Conservation (phyloP, 2,329 filamentous ascomycete genomes). For the Penicillium sp. region DNA sequence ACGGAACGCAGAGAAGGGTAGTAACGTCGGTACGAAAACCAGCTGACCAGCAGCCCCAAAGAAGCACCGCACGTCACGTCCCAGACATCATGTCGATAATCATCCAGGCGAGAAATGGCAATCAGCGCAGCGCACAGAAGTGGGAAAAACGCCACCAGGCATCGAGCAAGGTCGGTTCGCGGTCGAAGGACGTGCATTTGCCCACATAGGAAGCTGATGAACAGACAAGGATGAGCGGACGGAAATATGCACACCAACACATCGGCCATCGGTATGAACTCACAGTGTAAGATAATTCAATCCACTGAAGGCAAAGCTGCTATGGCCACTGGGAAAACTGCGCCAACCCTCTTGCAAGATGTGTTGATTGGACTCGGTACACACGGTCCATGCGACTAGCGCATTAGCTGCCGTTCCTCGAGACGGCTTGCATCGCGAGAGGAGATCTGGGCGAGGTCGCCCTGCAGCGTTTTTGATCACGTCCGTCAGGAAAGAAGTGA, state of each 20-base stretch:
- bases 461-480: slow-evolving; percentile 84
- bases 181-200: slow-evolving; percentile 57
- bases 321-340: slow-evolving; percentile 59
- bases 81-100: slow-evolving; percentile 60
- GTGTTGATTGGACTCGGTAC: slow-evolving; percentile 48
- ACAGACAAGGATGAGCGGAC: background rate
- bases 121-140: slow-evolving; percentile 54
- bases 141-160: slow-evolving; percentile 51
- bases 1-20: slow-evolving; percentile 49
- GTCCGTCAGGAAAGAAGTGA: slow-evolving; percentile 80
- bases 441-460: slow-evolving; percentile 75
- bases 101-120: slow-evolving; percentile 56
- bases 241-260: background rate
- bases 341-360: slow-evolving; percentile 60
- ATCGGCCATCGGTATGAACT: slow-evolving; percentile 8
- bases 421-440: slow-evolving; percentile 76
- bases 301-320: slow-evolving; percentile 56
- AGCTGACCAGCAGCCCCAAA: slow-evolving; percentile 51
- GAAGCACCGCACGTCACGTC: slow-evolving; percentile 54
- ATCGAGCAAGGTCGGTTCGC: slow-evolving; percentile 50
- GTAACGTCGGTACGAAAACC: slow-evolving; percentile 56
- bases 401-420: slow-evolving; percentile 50
- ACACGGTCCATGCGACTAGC: slow-evolving; percentile 46
- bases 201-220: slow-evolving; percentile 40
- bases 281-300: slow-evolving; percentile 53